Base-by-base conservation (phyloP, 2,329 filamentous ascomycete species). In the Cordyceps javanica region DNA sequence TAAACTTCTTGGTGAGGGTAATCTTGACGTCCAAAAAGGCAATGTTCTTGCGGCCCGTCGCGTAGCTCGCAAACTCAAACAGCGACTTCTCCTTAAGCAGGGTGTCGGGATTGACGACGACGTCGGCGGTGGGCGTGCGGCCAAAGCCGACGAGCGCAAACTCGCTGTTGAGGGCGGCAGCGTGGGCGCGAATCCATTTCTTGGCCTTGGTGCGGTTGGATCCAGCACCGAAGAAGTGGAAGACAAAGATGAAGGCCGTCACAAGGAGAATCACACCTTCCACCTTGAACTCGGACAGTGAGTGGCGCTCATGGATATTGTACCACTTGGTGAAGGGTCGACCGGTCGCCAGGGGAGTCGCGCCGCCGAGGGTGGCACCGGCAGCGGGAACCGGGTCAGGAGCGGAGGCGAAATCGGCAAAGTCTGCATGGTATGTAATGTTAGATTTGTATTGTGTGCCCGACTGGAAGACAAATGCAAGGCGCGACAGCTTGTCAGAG, bases 291-390 rank as follows among this genome's bases (percentile, higher is more conserved):
- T 99, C 94, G 68, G 80, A 81, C 60, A 87, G 77, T 26, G 86
- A 86, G 67, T 92, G 86, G 68, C 94, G 91, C 82, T 97, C 92
- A 82, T 96, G 94, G 61, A 97, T 79, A 58, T 91, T 91, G 77
- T 97, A 99, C 94, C 94, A 99, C 78, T 90, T 91, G 53, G 91
- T 96, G 73, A 88, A 97, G 14, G 90, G 89, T 26, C 79, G 76
- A 44, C 70, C 73, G 45, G 79, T 78, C 48, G 74, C 71, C 45
- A 76, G 77, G 60, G 81, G 78, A 19, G 55, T 42, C 42, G 76
- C 71, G 26, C 74, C 73, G 36, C 72, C 73, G 59, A 79, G 71
- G 58, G 78, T 73, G 45, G 77, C 73, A 48, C 73, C 72, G 50
- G 77, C 71, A 60, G 82, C 74, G 58, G 81, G 81, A 25, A 77